Evolutionary conservation across 805 yeast species (phyloP).

Genomic region (Phaffomyces antillensis): DNA sequence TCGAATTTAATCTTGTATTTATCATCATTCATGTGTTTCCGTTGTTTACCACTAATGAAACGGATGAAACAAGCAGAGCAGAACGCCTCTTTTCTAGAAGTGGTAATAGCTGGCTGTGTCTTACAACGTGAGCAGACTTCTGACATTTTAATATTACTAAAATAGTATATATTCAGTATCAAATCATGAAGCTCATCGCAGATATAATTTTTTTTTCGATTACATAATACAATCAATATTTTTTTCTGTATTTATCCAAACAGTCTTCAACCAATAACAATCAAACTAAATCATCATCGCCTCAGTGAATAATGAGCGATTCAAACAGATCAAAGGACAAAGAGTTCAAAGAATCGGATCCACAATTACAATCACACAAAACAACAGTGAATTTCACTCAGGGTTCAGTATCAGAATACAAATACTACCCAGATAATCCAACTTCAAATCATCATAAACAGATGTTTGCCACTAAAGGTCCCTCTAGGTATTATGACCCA

Average conservation of each 20-base stretch:
- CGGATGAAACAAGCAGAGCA: slow-evolving; percentile 63
- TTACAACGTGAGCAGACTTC: not conserved
- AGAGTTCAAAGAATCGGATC: slow-evolving; percentile 16
- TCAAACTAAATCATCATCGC: too few relatives aligned
- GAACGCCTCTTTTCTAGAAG: slow-evolving; percentile 56
- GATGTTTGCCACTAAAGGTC: slow-evolving; percentile 65
- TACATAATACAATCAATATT: too few relatives aligned
- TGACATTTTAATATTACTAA: not conserved
- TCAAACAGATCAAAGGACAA: slow-evolving; percentile 14
- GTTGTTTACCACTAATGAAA: slow-evolving; percentile 71
- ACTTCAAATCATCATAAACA: slow-evolving; percentile 60
- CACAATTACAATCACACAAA: slow-evolving; percentile 28
- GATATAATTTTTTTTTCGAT: slow-evolving; percentile 1
- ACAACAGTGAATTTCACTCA: slow-evolving; percentile 47
- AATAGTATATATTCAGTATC: too few relatives aligned
- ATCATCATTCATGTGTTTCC: slow-evolving; percentile 67
- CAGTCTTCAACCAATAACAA: too few relatives aligned
- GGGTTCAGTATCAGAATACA: slow-evolving; percentile 45
- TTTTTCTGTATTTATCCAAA: too few relatives aligned
- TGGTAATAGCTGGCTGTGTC: too few relatives aligned
- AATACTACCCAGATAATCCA: slow-evolving; percentile 86
- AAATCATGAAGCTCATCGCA: slow-evolving; percentile 6
- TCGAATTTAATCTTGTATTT: slow-evolving; percentile 67
- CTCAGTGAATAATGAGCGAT: slow-evolving; percentile 4
- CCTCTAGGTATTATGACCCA: slow-evolving; percentile 86